Conservation (phyloP, 805 yeast genomes). For the Torulaspora gathmanii region DNA sequence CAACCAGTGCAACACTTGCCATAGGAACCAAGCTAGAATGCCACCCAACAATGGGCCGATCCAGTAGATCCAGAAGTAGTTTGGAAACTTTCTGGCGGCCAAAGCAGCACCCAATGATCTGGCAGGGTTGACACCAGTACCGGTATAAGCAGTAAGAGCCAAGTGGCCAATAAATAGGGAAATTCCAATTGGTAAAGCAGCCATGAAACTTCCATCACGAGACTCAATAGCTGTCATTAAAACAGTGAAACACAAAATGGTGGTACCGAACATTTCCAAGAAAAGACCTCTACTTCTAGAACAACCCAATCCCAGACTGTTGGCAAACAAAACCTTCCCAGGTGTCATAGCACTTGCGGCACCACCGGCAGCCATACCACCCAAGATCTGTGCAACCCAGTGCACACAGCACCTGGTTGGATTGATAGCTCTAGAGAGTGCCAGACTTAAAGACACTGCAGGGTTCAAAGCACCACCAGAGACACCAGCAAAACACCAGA, state of each 20-base stretch:
- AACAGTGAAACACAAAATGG: slow-evolving; percentile 68
- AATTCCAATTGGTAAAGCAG: slow-evolving; percentile 80
- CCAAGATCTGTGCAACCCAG: slow-evolving; percentile 66
- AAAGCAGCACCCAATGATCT: slow-evolving; percentile 81
- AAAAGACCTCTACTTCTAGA: slow-evolving; percentile 73
- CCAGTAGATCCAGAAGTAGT: slow-evolving; percentile 90
- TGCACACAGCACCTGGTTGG: slow-evolving; percentile 65
- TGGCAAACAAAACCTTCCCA: slow-evolving; percentile 66
- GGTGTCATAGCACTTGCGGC: slow-evolving; percentile 84
- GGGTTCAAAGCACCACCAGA: slow-evolving; percentile 92
- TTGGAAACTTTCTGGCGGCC: slow-evolving; percentile 68
- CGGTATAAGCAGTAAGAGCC: slow-evolving; percentile 76
- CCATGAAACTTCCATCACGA: slow-evolving; percentile 67
- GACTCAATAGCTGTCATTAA: slow-evolving; percentile 81
- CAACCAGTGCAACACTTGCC: slow-evolving; percentile 60
- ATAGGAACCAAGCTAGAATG: slow-evolving; percentile 57
- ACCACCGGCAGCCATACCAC: slow-evolving; percentile 90
- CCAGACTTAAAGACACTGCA: slow-evolving; percentile 71
- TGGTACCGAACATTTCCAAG: slow-evolving; percentile 77
- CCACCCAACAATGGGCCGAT: slow-evolving; percentile 80
- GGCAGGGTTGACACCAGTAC: slow-evolving; percentile 91
- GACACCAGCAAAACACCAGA: slow-evolving; percentile 47
- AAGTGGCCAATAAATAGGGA: slow-evolving; percentile 78
- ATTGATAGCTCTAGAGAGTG: slow-evolving; percentile 67
- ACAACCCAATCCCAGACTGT: slow-evolving; percentile 65